phyloP scores from a whole-genome alignment of 352 stramenopile species.

The Phytophthora litchii region DNA sequence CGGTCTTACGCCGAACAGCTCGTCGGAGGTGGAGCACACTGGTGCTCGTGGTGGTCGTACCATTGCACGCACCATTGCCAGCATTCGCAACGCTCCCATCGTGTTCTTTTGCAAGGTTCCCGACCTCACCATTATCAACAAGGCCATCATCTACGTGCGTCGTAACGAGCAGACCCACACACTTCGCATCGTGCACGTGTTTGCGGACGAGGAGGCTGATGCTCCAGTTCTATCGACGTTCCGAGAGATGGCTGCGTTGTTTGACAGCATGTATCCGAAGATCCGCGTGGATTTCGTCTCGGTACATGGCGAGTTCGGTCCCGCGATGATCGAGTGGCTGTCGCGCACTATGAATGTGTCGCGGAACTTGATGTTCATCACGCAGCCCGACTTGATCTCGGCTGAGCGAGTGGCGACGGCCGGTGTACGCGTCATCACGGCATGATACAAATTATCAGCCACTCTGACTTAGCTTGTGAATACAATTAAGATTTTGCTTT shows the following conservation, averaged over 20 bases:
- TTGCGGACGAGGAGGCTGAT: constrained; percentile 21
- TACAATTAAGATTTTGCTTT: too few relatives aligned
- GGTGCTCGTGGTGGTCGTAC: constrained; percentile 77
- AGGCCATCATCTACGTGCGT: constrained; percentile 94
- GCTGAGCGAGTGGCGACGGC: constrained; percentile 69
- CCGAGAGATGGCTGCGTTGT: constrained; percentile 57
- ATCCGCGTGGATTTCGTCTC: constrained; percentile 80
- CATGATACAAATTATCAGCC: not conserved
- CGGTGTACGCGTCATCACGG: constrained; percentile 65
- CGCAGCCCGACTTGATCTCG: constrained; percentile 63
- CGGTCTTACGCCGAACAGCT: not conserved
- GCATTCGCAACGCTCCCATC: constrained; percentile 86
- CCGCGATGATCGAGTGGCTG: constrained; percentile 81
- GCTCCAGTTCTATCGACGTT: constrained; percentile 22
- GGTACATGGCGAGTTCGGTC: constrained; percentile 57
- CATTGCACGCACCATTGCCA: constrained; percentile 71
- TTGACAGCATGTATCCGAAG: constrained; percentile 88
- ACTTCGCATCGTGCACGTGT: constrained; percentile 87
- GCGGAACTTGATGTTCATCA: constrained; percentile 92
- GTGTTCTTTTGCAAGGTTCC: constrained; percentile 93
- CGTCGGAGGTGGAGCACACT: constrained; percentile 41
- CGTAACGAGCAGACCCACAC: constrained; percentile 92
- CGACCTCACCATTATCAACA: constrained; percentile 93
- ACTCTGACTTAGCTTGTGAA: too few relatives aligned
- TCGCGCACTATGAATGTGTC: constrained; percentile 63